phyloP scores from a whole-genome alignment of 768 basidiomycete species.

The Termitomyces sp. region DNA sequence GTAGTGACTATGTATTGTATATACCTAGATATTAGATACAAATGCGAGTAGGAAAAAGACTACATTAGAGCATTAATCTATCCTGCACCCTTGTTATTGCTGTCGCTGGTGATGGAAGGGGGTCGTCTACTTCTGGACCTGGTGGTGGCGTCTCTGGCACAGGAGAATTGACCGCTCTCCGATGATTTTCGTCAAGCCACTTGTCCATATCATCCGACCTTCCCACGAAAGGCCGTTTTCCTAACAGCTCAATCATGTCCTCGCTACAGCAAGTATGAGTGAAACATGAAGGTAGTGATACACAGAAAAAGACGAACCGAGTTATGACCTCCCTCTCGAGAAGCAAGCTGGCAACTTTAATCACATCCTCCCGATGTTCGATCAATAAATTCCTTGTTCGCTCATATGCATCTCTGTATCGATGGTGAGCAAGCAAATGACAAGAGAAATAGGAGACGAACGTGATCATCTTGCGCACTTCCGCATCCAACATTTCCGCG shows the following conservation, averaged over 20 bases:
- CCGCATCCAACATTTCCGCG: constrained; percentile 85
- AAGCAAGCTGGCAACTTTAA: constrained; percentile 88
- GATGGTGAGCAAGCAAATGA: constrained; percentile 7
- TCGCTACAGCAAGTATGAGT: constrained; percentile 45
- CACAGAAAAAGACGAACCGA: constrained; percentile 48
- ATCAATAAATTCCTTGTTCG: constrained; percentile 82
- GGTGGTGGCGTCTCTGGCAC: constrained; percentile 23
- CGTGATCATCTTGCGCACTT: constrained; percentile 96
- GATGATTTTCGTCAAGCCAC: constrained; percentile 85
- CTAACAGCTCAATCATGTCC: constrained; percentile 83
- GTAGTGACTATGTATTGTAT: constrained; percentile 11
- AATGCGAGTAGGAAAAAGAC: constrained; percentile 15
- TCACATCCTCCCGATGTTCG: constrained; percentile 81
- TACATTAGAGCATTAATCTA: constrained; percentile 18
- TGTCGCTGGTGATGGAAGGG: constrained; percentile 49
- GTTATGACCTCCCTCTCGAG: constrained; percentile 97
- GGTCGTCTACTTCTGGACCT: constrained; percentile 35
- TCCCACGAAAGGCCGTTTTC: constrained; percentile 78
- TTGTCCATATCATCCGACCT: constrained; percentile 93
- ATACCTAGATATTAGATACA: constrained; percentile 28
- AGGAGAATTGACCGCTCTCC: constrained; percentile 34
- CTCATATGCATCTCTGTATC: constrained; percentile 67
- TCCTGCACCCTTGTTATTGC: constrained; percentile 39
- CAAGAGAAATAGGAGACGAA: constrained; percentile 25
- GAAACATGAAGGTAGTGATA: constrained; percentile 6